phyloP scores from a whole-genome alignment of 805 yeast species.

The Torulaspora indica region DNA sequence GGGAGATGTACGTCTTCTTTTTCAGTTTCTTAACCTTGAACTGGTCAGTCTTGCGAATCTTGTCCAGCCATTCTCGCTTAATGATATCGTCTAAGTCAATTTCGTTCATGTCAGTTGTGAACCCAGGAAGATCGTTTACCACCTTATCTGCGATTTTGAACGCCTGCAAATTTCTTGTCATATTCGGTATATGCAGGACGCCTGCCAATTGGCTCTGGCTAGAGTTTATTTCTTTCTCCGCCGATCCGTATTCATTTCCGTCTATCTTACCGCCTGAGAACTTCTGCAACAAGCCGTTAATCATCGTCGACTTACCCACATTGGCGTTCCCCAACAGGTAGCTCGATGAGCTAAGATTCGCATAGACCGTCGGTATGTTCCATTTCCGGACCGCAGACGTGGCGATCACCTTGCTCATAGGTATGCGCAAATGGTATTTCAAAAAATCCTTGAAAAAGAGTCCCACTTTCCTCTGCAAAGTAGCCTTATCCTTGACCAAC shows the following conservation, averaged over 20 bases:
- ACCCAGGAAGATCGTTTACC: conserved; percentile 42
- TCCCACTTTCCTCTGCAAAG: conserved; percentile 24
- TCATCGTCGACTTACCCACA: conserved; percentile 62
- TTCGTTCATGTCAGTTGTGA: conserved; percentile 22
- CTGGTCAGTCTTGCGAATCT: conserved; percentile 34
- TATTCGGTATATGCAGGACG: conserved; percentile 56
- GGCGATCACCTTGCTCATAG: conserved; percentile 26
- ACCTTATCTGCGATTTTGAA: conserved; percentile 36
- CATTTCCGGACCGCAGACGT: conserved; percentile 29
- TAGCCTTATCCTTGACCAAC: conserved; percentile 20
- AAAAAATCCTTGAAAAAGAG: conserved; percentile 36
- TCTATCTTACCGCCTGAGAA: conserved; percentile 21
- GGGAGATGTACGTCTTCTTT: conserved; percentile 32
- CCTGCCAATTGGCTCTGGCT: conserved; percentile 30
- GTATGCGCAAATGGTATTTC: conserved; percentile 28
- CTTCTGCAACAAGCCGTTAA: conserved; percentile 43
- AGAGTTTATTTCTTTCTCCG: conserved; percentile 6
- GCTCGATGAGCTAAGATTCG: conserved; percentile 31
- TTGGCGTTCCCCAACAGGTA: conserved; percentile 64
- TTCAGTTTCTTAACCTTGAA: conserved; percentile 31
- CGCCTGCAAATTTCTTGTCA: conserved; percentile 53
- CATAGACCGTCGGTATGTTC: conserved; percentile 26
- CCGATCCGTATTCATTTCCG: conserved; percentile 2
- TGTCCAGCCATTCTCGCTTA: conserved; percentile 29
- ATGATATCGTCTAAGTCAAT: conserved; percentile 30